Conservation (phyloP, 148 eudicot genomes). For the Spergularia marina region DNA sequence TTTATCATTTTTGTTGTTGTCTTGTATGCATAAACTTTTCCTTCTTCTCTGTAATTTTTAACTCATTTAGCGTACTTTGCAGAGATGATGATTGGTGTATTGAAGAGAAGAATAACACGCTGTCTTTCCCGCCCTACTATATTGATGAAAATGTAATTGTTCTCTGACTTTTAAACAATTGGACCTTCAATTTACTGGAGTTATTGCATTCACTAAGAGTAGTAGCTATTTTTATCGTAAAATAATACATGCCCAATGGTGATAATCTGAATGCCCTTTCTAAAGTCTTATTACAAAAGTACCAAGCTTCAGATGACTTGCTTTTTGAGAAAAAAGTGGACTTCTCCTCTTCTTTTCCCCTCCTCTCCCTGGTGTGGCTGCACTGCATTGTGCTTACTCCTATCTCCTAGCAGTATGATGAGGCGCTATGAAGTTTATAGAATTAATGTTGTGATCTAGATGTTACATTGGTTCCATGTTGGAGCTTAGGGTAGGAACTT, state of each 20-base stretch:
- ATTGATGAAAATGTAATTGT: constrained; percentile 96
- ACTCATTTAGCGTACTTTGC: constrained; percentile 35
- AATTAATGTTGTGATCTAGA: too few species aligned
- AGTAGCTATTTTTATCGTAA: neutral
- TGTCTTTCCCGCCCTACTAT: constrained; percentile 91
- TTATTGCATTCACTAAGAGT: neutral
- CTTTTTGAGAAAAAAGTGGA: neutral
- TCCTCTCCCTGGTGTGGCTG: neutral
- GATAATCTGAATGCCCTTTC: neutral
- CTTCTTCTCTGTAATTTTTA: constrained; percentile 8
- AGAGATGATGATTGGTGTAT: constrained; percentile 89
- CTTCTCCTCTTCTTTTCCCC: neutral
- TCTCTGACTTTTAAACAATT: constrained; percentile 24
- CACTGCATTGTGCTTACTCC: neutral
- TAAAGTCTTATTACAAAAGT: neutral
- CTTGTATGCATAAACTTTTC: neutral
- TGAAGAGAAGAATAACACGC: constrained; percentile 70
- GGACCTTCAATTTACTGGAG: neutral
- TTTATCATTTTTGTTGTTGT: neutral
- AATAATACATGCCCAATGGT: constrained; percentile 2
- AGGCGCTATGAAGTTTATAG: too few species aligned
- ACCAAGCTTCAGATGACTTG: neutral
- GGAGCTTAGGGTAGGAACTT: too few species aligned
- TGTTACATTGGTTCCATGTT: too few species aligned
- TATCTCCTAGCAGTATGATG: neutral